A percentile compares a stretch with the other conserved stretches of the same genome.
Evolutionary conservation across 2,329 filamentous ascomycete genomes (phyloP).

Genomic region (Aspergillus sp.): DNA sequence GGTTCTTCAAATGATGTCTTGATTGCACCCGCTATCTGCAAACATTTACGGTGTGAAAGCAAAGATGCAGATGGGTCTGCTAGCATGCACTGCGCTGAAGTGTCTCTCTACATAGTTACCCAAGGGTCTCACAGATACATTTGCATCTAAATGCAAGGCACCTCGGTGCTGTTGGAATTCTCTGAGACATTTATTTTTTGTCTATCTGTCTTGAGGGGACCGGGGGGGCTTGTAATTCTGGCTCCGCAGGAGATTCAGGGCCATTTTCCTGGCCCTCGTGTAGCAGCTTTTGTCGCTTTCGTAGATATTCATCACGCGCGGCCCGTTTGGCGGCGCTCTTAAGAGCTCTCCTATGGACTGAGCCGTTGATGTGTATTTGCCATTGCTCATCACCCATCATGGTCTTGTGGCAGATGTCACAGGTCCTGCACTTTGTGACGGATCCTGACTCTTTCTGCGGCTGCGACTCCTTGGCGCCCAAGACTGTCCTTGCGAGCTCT

Average conservation of each 20-base stretch:
- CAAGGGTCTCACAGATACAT: background rate
- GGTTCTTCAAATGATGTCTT: background rate
- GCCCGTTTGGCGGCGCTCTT: slow-evolving; percentile 42
- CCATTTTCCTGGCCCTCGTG: slow-evolving; percentile 5
- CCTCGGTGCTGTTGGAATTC: background rate
- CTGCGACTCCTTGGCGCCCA: slow-evolving; percentile 59
- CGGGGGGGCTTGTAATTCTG: slow-evolving; percentile 1
- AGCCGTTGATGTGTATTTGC: slow-evolving; percentile 58
- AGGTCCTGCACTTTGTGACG: slow-evolving; percentile 56
- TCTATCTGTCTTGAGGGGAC: background rate
- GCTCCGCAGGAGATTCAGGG: slow-evolving; percentile 8
- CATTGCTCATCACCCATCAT: slow-evolving; percentile 60
- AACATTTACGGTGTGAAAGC: background rate
- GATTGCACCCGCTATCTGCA: background rate
- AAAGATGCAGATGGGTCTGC: background rate
- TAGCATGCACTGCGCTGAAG: background rate
- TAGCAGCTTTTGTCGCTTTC: slow-evolving; percentile 20
- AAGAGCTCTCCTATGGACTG: slow-evolving; percentile 60
- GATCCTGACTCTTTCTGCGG: slow-evolving; percentile 49
- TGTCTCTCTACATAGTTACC: background rate
- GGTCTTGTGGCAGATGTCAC: slow-evolving; percentile 68
- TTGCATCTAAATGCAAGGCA: background rate
- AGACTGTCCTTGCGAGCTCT: slow-evolving; percentile 56
- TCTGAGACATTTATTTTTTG: background rate
- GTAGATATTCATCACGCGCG: slow-evolving; percentile 37